Evolutionary conservation across 2,329 filamentous ascomycete species (phyloP), one percentile per base, ranked within the genome.

Genomic region (Colletotrichum sp.): DNA sequence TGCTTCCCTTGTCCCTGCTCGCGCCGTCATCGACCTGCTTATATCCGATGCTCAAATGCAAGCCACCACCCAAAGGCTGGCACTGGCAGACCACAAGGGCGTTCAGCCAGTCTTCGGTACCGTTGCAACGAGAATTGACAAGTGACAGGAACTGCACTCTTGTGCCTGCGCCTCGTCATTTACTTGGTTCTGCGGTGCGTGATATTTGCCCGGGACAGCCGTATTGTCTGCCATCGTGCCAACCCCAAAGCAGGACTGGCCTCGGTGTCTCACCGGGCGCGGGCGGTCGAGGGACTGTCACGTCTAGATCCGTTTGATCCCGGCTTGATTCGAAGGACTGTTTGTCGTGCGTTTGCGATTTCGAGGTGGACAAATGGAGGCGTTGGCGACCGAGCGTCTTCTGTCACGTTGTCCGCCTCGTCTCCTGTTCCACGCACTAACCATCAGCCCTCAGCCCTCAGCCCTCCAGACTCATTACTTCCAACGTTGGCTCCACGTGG

Each of bases 121-220:
- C 63, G 39, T 72, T 72, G 49, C 70, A 30, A 13, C 8, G 39
- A 71, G 68, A 76, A 21, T 64, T 59, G 70, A 73, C 73, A 76
- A 76, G 69, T 73, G 73, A 73, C 70, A 55, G 49, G 21, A 34
- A 34, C 39, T 72, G 52, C 52, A 72, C 62, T 68, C 59, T 28
- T 49, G 32, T 64, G 21, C 44, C 44, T 71, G 62, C 72, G 65
- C 63, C 69, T 72, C 69, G 63, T 68, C 69, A 60, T 75, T 68
- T 57, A 39, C 55, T 32, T 30, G 13, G 24, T 49, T 21, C 28
- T 34, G 30, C 15, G 52, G 34, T 52, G 62, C 9, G 26, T 18
- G 44, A 44, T 62, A 69, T 72, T 66, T 36, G 71, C 68, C 55
- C 52, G 71, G 67, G 64, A 36, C 71, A 62, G 32, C 64, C 52